Conservation (phyloP, 345 rosid species). For the Eucalyptus sp. region DNA sequence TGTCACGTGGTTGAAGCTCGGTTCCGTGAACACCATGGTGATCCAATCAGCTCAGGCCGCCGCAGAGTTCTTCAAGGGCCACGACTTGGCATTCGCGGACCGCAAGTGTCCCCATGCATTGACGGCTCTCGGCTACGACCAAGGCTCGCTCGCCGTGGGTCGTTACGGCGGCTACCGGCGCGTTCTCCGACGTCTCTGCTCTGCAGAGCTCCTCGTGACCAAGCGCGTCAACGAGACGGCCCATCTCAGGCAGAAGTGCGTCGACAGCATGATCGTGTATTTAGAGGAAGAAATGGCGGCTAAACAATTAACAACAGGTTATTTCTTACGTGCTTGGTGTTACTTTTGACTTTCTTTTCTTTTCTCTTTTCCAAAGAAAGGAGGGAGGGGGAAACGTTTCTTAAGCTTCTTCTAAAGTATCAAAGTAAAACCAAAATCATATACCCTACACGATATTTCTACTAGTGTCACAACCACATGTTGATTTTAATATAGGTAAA, state of each 20-base stretch:
- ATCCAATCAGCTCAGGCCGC: background rate
- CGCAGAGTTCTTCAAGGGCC: background rate
- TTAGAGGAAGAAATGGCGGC: background rate
- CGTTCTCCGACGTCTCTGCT: background rate
- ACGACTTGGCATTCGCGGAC: background rate
- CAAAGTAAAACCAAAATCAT: background rate
- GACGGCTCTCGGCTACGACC: background rate
- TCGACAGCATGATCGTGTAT: background rate
- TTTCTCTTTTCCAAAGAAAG: too few relatives aligned
- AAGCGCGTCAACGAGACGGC: background rate
- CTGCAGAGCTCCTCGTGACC: background rate
- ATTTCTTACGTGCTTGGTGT: background rate
- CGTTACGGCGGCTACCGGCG: background rate
- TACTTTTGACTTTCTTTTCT: background rate
- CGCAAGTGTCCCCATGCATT: background rate
- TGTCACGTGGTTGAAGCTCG: background rate
- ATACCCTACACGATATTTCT: too few relatives aligned
- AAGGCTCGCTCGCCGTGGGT: background rate
- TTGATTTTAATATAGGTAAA: background rate
- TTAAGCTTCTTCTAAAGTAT: background rate
- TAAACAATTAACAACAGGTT: background rate
- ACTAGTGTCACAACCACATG: background rate
- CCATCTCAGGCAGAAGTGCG: background rate
- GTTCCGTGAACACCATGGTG: background rate
- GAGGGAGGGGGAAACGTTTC: background rate